Evolutionary conservation across 2,329 filamentous ascomycete species (phyloP), one percentile per base, ranked within the genome.

Genomic region (Aspergillus eucalypticola): DNA sequence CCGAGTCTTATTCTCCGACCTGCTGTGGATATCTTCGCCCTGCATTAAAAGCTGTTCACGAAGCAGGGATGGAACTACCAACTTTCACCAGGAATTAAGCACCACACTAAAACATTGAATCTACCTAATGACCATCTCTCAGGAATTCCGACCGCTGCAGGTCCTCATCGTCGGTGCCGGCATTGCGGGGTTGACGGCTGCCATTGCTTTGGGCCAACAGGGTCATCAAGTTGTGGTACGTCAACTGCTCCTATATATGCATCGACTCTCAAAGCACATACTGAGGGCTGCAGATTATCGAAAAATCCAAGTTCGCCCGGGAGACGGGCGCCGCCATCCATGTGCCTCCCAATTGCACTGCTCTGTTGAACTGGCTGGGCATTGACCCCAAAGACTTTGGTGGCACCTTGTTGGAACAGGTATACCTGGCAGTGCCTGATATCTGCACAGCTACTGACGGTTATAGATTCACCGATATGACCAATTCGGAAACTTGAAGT

Each of bases 191-290:
- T 63, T 76, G 6, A 66, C 66, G 8, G 69, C 73, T 3, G 73
- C 73, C 3, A 74, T 75, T 60, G 72, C 71, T 2, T 54, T 75
- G 5, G 67, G 72, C 35, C 71, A 68, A 49, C 69, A 72, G 27
- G 73, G 73, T 0, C 72, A 75, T 61, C 66, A 67, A 23, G 72
- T 75, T 21, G 69, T 73, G 63, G 71, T 75, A 58, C 25, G 69
- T 65, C 8, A 11, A 10, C 23, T n/a, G 8, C 3, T 13, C 8
- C 15, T 8, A n/a, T 35, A 15, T 21, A 5, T 15, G 10, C 11
- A 35, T 35, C 11, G 11, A 35, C 10, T 32, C 10, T 3, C 21
- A 15, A 13, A 5, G 5, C n/a, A 29, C 8, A n/a, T 11, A 32
- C 49, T 62, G 48, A 58, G 2, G 32, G 5, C 6, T 46, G 10